Evolutionary conservation across 1,284 basidiomycete species (phyloP), one percentile per base, ranked within the genome.

Genomic region (Schizophyllum amplum): DNA sequence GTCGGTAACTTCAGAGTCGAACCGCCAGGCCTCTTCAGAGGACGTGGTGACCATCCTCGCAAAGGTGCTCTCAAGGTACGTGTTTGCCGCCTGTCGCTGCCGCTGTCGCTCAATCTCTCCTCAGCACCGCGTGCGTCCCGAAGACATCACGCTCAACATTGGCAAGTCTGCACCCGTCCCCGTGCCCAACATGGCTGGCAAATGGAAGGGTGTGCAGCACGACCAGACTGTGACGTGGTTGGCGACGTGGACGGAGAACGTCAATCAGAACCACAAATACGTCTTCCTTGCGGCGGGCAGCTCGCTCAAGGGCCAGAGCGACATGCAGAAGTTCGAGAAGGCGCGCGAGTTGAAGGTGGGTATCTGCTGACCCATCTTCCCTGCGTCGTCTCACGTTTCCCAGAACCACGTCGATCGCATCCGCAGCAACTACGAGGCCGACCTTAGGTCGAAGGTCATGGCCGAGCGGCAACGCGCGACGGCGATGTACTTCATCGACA

Each of bases 1-100:
- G 86, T 98, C 55, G 97, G 97, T 57, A 99, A 99, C 75, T 98
- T 99, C 78, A 85, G 94, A 63, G 87, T 98, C 53, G 97, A 99
- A 79, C 97, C 97, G 68, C 97, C 97, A 20, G 94, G 94, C 48
- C 77, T 99, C 49, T 99, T 99, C 76, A 81, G 96, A 71, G 97
- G 97, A 59, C 94, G 97, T 63, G 97, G 97, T 59, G 94, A 98
- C 66, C 97, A 99, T 72, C 97, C 97, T 1, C 95, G 92, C 79
- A 98, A 98, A 71, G 97, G 97, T 23, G 88, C 87, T 54, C 79
- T 98, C 60, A 99, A 99, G 82, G 92, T 94, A 65, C 64, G 71
- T 66, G 57, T 55, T 49, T 26, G 21, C 20, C 13, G 24, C 23
- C 33, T 54, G 9, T 48, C 13, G 20, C 55, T 24, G 56, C 13